A percentile compares a stretch with the other conserved stretches of the same genome.
These are phyloP conservation scores for Hansenula anomala DNA, from an alignment of 1,139 yeast genomes.

Conservation along the genomic window DNA sequence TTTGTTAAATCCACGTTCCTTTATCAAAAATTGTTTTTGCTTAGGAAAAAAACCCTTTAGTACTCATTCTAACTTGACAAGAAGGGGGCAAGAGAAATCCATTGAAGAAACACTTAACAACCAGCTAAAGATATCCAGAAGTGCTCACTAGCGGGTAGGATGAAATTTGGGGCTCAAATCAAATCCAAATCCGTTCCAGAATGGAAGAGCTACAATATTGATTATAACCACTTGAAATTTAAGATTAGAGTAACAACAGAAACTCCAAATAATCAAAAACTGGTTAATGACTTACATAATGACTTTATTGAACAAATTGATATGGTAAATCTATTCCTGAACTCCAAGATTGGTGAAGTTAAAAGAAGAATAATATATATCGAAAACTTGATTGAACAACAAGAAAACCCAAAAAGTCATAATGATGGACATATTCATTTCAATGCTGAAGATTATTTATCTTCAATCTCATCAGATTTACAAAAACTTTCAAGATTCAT, in stretches of 20 bases:
- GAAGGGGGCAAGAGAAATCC: too few species aligned
- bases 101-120: too few species aligned
- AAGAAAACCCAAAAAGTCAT: constrained; percentile 5
- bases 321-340: constrained; percentile 52
- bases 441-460: constrained; percentile 25
- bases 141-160: too few species aligned
- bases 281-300: constrained; percentile 24
- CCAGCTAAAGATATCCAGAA: too few species aligned
- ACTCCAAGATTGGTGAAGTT: constrained; percentile 62
- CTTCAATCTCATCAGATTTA: constrained; percentile 52
- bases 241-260: constrained; percentile 47
- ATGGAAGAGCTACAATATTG: constrained; percentile 81
- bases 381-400: constrained; percentile 30
- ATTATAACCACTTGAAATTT: constrained; percentile 70
- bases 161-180: constrained; percentile 86
- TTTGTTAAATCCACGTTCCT: too few species aligned
- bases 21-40: too few species aligned
- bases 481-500: constrained; percentile 72
- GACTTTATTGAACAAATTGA: constrained; percentile 47
- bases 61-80: too few species aligned
- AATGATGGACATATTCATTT: constrained; percentile 17
- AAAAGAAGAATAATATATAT: constrained; percentile 36
- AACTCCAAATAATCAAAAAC: constrained; percentile 14
- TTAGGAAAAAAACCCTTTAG: too few species aligned
- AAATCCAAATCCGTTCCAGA: constrained; percentile 75